Evolutionary conservation across 331 rosid species (phyloP), one percentile per base, ranked within the genome.

Genomic region (Stylosanthes scabra): DNA sequence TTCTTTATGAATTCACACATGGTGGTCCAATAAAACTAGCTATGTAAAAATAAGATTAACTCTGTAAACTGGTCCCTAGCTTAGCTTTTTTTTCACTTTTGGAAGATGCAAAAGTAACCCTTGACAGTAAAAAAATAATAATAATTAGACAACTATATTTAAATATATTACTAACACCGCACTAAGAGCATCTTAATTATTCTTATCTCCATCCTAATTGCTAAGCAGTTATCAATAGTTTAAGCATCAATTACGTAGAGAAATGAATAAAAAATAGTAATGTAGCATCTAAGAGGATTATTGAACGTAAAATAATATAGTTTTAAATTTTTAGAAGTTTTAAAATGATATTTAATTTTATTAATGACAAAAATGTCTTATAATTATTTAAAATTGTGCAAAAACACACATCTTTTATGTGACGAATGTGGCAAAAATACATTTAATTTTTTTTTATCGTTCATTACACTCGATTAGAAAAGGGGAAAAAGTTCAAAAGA

Each of bases 151-250:
- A 20, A 20, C 25, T 20, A 20, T 20, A 20, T 20, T 20, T 20
- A 20, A 20, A 20, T 20, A 20, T 20, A 20, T 20, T 0, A 20
- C 1, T 20, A 11, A 57, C 58, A 8, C 31, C 8, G 49, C 37
- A 31, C 52, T 6, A 15, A 56, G 47, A 55, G 45, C 25, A 20
- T 20, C 3, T 34, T 34, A 34, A 34, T 34, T 34, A 34, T 34
- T 54, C 64, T 55, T 65, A 15, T 40, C 59, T 37, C 27, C 34
- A 7, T 54, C 60, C 63, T 52, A 74, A 54, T 12, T 68, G 61
- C 39, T 15, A 20, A 44, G 45, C 6, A 67, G 28, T 20, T 20
- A 1, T 59, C 57, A 68, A 20, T 27, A 11, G 40, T 46, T 31
- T 75, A 27, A 58, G 7, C 67, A 45, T 74, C 42, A 65, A 29